phyloP scores from a whole-genome alignment of 768 basidiomycete species.

The Serendipita indica region DNA sequence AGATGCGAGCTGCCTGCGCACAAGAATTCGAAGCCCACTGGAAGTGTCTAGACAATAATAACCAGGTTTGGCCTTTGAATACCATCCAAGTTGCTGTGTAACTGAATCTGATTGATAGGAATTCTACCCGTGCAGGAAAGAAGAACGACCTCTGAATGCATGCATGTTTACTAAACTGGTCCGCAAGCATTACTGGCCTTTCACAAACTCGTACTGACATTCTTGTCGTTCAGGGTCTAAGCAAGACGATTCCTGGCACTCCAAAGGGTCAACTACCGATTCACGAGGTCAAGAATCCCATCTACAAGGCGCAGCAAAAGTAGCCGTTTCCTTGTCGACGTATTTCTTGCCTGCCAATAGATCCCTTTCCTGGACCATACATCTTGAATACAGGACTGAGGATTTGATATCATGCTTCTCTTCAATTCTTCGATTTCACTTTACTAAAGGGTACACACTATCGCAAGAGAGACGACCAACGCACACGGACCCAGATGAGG shows the following conservation, averaged over 20 bases:
- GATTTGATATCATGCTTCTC: no score
- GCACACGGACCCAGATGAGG: no score
- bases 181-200: constrained; percentile 23
- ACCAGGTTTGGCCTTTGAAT: constrained; percentile 55
- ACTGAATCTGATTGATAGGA: constrained; percentile 34
- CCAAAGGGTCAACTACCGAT: constrained; percentile 69
- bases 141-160: constrained; percentile 73
- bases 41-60: constrained; percentile 86
- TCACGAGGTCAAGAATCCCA: constrained; percentile 76
- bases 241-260: constrained; percentile 81
- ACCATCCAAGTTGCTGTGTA: not conserved
- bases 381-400: no score
- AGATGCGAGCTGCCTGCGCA: constrained; percentile 85
- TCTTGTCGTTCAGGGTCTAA: constrained; percentile 48
- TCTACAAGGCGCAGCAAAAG: constrained; percentile 77
- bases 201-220: not conserved
- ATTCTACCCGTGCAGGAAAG: constrained; percentile 77
- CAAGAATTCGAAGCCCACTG: constrained; percentile 82
- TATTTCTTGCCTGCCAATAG: no score
- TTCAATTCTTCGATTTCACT: no score
- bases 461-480: no score
- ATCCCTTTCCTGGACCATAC: no score
- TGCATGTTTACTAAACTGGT: constrained; percentile 97
- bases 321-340: no score
- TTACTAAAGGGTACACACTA: no score